Evolutionary conservation across 192 early-diverging fungal species (phyloP).

Genomic region (Mortierella alpina): DNA sequence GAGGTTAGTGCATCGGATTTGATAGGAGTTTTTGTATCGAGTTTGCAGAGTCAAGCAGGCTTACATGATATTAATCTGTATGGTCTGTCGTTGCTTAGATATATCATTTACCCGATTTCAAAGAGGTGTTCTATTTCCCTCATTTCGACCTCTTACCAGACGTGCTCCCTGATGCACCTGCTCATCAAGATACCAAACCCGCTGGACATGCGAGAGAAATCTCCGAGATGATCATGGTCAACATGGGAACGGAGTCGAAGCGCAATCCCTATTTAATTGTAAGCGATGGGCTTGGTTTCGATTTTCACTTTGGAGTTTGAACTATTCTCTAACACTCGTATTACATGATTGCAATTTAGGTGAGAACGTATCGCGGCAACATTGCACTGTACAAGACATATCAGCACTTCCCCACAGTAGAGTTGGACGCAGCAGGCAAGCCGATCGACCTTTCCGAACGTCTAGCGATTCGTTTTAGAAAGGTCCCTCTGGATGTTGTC

Average conservation of each 20-base stretch:
- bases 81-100: slow-evolving; percentile 47
- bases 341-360: slow-evolving; percentile 54
- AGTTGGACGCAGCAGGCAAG: slow-evolving; percentile 23
- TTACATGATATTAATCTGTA: neutral
- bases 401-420: slow-evolving; percentile 57
- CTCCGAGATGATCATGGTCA: slow-evolving; percentile 75
- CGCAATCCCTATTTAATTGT: slow-evolving; percentile 79
- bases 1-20: slow-evolving; percentile 57
- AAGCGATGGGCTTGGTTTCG: slow-evolving; percentile 31
- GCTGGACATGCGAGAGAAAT: slow-evolving; percentile 61
- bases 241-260: slow-evolving; percentile 65
- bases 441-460: slow-evolving; percentile 54
- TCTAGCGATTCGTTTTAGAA: slow-evolving; percentile 75
- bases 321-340: neutral
- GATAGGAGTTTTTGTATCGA: neutral
- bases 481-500: slow-evolving; percentile 71
- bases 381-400: slow-evolving; percentile 79
- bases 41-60: neutral
- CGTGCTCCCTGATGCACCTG: slow-evolving; percentile 61
- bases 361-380: slow-evolving; percentile 71
- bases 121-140: slow-evolving; percentile 68
- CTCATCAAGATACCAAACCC: slow-evolving; percentile 53
- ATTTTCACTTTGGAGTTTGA: neutral
- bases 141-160: slow-evolving; percentile 69
- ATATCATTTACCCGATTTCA: slow-evolving; percentile 64